Base-by-base conservation (phyloP, 495 filamentous ascomycete genomes). In the Hypomontagnella monticulosa region DNA sequence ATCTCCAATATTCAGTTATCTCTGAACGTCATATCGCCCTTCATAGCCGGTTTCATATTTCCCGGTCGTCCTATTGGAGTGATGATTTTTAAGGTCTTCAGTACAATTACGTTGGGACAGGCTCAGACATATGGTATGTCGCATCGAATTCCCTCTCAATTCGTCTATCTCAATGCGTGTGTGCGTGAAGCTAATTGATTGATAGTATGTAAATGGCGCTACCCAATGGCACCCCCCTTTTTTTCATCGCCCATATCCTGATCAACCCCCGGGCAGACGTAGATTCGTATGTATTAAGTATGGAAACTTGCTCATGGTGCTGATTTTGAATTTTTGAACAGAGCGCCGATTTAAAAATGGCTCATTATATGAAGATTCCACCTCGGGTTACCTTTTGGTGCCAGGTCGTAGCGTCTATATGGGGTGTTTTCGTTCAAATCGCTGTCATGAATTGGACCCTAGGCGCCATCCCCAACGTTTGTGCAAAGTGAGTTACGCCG, bases 351-450 rank as follows among this genome's bases (percentile, higher is more conserved):
- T 64, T 87, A 34, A 86, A 87, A 60, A 66, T 85, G 11, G 86
- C 81, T 4, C 87, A 89, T 73, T 90, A 90, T 69, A 85, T 89
- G 81, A 90, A 90, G 68, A 74, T 89, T 4, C 86, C 87, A 0
- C 86, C 84, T 6, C 78, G 84, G 2, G 78, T 85, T 2, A 84
- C 85, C 33, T 89, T 89, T 65, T 73, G 71, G 30, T 83, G 81
- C 0, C 87, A 89, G 63, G 83, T 85, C 32, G 63, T 86, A 16
- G 78, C 85, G 1, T 79, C 75, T 40, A 62, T 87, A 7, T 86
- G 85, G 82, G 81, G 84, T 1, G 81, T 81, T 1, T 76, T 89
- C 37, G 85, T 88, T 4, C 85, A 88, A 61, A 80, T 87, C 44
- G 80, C 73, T 19, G 82, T 85, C 30, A 83, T 87, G 76, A 86